phyloP scores from a whole-genome alignment of 1,284 basidiomycete genomes.

The Anthracocystis setariae region DNA sequence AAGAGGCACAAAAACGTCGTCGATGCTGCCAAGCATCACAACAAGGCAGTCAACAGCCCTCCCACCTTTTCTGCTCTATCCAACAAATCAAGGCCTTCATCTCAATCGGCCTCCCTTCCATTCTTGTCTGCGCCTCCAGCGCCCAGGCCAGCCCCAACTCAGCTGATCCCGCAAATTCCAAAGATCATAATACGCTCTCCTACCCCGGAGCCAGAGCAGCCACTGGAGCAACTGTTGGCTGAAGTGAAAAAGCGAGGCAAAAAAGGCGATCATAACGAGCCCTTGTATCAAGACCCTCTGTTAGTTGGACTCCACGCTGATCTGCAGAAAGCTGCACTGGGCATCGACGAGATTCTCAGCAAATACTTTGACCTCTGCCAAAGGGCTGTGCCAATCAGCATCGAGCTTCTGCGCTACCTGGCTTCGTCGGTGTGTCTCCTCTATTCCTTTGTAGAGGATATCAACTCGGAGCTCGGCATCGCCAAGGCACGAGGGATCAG shows the following conservation, averaged over 20 bases:
- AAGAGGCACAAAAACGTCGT: constrained; percentile 12
- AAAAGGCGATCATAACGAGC: background rate
- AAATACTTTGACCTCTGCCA: constrained; percentile 19
- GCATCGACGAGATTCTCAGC: constrained; percentile 28
- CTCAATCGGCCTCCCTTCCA: background rate
- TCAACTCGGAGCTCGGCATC: constrained; percentile 15
- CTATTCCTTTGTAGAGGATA: constrained; percentile 18
- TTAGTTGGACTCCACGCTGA: constrained; percentile 10
- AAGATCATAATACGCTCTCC: constrained; percentile 23
- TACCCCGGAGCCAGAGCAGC: constrained; percentile 21
- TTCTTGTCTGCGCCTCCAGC: background rate
- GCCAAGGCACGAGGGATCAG: constrained; percentile 30
- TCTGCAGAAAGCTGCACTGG: constrained; percentile 13
- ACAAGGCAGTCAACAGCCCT: background rate
- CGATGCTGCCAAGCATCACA: constrained; percentile 17
- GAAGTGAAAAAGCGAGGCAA: background rate
- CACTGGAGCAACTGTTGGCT: background rate
- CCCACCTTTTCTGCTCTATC: background rate
- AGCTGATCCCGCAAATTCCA: constrained; percentile 4
- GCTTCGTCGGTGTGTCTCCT: constrained; percentile 19
- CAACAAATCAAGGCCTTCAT: background rate
- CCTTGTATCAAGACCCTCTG: constrained; percentile 11
- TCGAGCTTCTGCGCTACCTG: constrained; percentile 30
- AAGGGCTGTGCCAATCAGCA: constrained; percentile 4
- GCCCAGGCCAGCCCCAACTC: background rate